Conservation (phyloP, 495 filamentous ascomycete genomes). For the Daldinia grandis region DNA sequence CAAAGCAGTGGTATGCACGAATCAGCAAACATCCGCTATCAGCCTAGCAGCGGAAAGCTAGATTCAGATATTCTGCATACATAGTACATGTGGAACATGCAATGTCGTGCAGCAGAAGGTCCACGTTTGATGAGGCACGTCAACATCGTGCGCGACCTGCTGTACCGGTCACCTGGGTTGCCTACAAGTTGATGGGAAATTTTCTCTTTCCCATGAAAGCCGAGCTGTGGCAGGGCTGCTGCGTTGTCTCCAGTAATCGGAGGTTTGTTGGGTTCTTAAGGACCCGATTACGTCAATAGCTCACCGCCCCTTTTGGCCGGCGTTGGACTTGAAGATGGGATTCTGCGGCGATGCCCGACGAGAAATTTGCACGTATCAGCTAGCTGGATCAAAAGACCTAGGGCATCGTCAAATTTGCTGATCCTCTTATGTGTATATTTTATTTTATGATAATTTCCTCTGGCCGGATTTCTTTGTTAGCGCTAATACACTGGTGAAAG, state of each 20-base stretch:
- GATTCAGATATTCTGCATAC: conserved; percentile 43
- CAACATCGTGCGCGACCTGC: conserved; percentile 33
- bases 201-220: conserved; percentile 33
- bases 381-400: conserved; percentile 23
- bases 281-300: conserved; percentile 41
- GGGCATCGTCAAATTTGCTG: conserved; percentile 29
- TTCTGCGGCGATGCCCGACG: conserved; percentile 42
- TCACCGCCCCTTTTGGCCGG: conserved; percentile 41
- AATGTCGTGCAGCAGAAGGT: conserved; percentile 44
- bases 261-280: conserved; percentile 25
- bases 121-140: conserved; percentile 43
- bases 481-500: background rate
- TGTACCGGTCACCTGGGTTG: conserved; percentile 39
- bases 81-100: conserved; percentile 44
- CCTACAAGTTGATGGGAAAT: conserved; percentile 22
- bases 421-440: conserved; percentile 8
- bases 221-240: conserved; percentile 36
- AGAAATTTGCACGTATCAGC: conserved; percentile 31
- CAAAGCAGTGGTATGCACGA: conserved; percentile 29
- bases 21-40: conserved; percentile 32
- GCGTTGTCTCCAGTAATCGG: conserved; percentile 40
- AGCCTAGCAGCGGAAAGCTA: conserved; percentile 34
- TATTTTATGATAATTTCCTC: background rate
- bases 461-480: conserved; percentile 15
- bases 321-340: conserved; percentile 36